phyloP scores from a whole-genome alignment of 2,329 filamentous ascomycete species.

The Aureobasidium sp. region DNA sequence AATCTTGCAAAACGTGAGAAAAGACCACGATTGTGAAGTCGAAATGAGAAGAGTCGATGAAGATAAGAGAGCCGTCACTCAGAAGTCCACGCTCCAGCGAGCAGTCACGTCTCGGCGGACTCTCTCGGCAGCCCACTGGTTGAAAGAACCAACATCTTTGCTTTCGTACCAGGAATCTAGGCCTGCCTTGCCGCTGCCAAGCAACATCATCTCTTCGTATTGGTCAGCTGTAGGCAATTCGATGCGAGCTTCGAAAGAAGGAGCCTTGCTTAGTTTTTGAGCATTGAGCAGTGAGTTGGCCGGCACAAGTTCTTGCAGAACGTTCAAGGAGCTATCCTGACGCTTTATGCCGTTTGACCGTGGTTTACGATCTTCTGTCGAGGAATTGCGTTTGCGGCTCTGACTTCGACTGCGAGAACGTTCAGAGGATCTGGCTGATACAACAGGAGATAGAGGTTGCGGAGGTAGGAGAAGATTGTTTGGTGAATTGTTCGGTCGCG shows the following conservation, averaged over 20 bases:
- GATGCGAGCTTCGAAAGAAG: slow-evolving; percentile 11
- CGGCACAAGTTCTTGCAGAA: slow-evolving; percentile 34
- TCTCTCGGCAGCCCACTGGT: slow-evolving; percentile 14
- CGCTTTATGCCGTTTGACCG: slow-evolving; percentile 20
- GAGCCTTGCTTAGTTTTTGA: not conserved
- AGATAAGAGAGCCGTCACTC: not conserved
- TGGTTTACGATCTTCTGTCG: slow-evolving; percentile 11
- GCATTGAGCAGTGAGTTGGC: slow-evolving; percentile 7
- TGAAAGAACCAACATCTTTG: slow-evolving; percentile 1
- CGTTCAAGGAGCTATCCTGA: slow-evolving; percentile 32
- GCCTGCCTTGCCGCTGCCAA: slow-evolving; percentile 8
- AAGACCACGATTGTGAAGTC: not conserved
- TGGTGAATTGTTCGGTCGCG: slow-evolving; percentile 5
- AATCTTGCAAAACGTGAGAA: not conserved
- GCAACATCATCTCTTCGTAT: slow-evolving; percentile 9
- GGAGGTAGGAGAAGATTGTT: slow-evolving; percentile 18
- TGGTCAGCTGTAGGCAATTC: slow-evolving; percentile 7
- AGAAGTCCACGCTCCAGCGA: slow-evolving; percentile 15
- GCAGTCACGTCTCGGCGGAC: slow-evolving; percentile 6
- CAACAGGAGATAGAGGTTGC: slow-evolving; percentile 22
- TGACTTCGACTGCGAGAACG: not conserved
- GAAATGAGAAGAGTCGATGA: not conserved
- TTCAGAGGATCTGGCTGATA: slow-evolving; percentile 20
- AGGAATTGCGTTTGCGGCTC: not conserved
- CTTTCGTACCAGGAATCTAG: slow-evolving; percentile 13